These are phyloP conservation scores for Cercospora brassicicola DNA, from an alignment of 2,329 filamentous ascomycete genomes.

Conservation along the genomic window DNA sequence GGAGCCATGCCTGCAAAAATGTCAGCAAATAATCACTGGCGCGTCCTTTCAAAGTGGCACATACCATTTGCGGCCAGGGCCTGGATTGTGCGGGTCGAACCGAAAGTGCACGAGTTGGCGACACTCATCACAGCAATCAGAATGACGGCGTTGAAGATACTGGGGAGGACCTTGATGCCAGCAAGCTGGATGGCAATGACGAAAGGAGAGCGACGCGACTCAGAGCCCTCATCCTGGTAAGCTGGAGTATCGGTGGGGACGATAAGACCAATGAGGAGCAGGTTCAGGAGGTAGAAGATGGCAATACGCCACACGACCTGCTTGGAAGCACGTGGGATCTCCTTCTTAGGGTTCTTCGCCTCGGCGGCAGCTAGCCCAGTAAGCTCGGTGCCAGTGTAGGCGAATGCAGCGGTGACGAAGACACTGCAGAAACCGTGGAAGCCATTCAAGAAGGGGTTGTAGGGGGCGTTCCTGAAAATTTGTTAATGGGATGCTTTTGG, in stretches of 20 bases:
- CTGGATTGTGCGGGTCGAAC: conserved; percentile 58
- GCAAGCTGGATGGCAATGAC: conserved; percentile 71
- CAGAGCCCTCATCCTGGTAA: conserved; percentile 47
- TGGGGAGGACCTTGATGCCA: conserved; percentile 65
- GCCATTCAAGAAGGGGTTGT: conserved; percentile 25
- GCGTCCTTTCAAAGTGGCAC: no score
- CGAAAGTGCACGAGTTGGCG: conserved; percentile 59
- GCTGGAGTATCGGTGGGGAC: conserved; percentile 45
- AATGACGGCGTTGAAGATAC: conserved; percentile 74
- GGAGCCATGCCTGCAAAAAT: conserved; percentile 66
- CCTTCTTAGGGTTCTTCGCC: conserved; percentile 51
- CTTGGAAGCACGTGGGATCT: conserved; percentile 37
- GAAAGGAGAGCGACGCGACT: conserved; percentile 54
- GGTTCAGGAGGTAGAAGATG: conserved; percentile 37
- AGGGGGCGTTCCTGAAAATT: conserved; percentile 5
- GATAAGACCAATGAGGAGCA: conserved; percentile 35
- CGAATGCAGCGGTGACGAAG: conserved; percentile 64
- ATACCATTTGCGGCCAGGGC: conserved; percentile 47
- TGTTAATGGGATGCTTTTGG: background rate
- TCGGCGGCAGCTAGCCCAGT: conserved; percentile 66
- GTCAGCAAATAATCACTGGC: no score
- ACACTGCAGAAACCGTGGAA: conserved; percentile 62
- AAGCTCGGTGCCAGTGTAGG: conserved; percentile 63
- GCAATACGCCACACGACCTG: conserved; percentile 38
- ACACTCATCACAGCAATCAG: conserved; percentile 62